Conservation (phyloP, 2,329 filamentous ascomycete genomes). For the Alternaria panax region DNA sequence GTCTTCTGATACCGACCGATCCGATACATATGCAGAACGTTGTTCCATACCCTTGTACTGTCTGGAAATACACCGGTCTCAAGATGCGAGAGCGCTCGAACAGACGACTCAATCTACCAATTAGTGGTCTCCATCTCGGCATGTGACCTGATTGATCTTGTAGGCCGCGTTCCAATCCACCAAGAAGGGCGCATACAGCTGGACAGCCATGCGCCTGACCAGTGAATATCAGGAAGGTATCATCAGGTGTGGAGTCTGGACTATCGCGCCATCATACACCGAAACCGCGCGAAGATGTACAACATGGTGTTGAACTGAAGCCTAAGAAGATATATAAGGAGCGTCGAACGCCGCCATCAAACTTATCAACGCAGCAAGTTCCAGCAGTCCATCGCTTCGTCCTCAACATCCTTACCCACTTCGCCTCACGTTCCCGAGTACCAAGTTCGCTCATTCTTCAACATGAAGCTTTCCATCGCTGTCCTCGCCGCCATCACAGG, state of each 20-base stretch:
- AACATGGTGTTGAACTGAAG: neutral
- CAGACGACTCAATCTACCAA: neutral
- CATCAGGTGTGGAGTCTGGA: neutral
- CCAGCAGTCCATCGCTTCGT: neutral
- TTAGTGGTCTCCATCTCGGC: neutral
- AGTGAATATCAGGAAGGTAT: conserved; percentile 8
- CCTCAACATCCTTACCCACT: neutral
- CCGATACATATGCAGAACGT: neutral
- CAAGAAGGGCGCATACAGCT: neutral
- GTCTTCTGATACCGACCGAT: neutral
- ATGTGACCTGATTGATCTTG: neutral
- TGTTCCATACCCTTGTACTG: neutral
- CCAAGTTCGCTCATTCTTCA: neutral
- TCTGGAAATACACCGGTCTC: neutral
- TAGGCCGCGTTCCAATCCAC: neutral
- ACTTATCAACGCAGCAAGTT: neutral
- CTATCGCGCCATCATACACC: neutral
- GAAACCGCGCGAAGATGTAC: neutral
- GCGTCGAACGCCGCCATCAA: neutral
- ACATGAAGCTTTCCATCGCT: conserved; percentile 25
- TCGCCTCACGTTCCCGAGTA: neutral
- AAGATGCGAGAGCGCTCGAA: neutral
- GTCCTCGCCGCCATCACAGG: conserved; percentile 20
- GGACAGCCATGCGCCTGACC: neutral
- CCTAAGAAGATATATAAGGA: neutral